A percentile compares a stretch with the other conserved stretches of the same genome.
phyloP scores from a whole-genome alignment of 306 rosid species.

The Phaseolus lunatus region DNA sequence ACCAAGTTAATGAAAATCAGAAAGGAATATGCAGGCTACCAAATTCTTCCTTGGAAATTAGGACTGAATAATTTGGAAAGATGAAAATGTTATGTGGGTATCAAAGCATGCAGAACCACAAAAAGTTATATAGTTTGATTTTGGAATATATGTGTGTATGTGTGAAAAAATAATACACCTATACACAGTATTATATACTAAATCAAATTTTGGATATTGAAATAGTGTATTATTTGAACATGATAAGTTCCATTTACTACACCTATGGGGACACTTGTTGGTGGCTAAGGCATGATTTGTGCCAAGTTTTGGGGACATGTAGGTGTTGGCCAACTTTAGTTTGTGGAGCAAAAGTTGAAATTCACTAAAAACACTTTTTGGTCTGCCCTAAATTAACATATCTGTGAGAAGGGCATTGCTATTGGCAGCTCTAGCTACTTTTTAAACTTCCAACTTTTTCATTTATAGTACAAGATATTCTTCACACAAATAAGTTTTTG shows the following conservation, averaged over 20 bases:
- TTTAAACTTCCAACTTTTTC: not conserved
- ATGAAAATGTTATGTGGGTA: not conserved
- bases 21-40: not conserved
- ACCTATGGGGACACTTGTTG: not conserved
- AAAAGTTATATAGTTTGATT: not conserved
- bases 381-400: not conserved
- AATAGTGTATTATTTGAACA: not conserved
- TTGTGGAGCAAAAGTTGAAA: conserved; percentile 5
- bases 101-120: not conserved
- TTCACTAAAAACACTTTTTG: not conserved
- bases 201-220: not conserved
- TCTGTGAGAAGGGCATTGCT: not conserved
- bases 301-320: not conserved
- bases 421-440: too few species aligned
- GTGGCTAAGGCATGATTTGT: conserved; percentile 37
- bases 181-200: not conserved
- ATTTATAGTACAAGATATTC: too few species aligned
- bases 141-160: not conserved
- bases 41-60: not conserved
- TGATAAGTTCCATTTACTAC: not conserved
- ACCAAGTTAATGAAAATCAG: not conserved
- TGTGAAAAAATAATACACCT: not conserved
- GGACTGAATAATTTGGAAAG: conserved; percentile 6
- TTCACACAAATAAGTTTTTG: too few species aligned
- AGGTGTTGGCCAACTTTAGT: not conserved